Evolutionary conservation across 2,329 filamentous ascomycete genomes (phyloP).

Genomic region (Ceratocystis colombiana): DNA sequence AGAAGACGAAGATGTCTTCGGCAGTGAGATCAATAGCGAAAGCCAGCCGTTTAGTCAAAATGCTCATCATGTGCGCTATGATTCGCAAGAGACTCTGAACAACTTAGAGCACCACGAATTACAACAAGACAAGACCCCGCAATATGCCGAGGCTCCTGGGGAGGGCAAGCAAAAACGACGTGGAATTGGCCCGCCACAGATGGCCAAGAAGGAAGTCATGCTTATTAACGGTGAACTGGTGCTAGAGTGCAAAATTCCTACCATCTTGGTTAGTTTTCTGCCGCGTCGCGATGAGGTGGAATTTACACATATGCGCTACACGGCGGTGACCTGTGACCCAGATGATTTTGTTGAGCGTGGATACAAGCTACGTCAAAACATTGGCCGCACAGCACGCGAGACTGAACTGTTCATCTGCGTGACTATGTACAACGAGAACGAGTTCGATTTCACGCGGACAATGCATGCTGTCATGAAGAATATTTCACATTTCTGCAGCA

Average conservation of each 20-base stretch:
- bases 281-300: conserved; percentile 87
- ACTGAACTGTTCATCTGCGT: conserved; percentile 94
- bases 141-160: conserved; percentile 31
- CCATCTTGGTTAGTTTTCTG: conserved; percentile 93
- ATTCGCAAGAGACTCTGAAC: conserved; percentile 46
- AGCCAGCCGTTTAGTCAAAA: conserved; percentile 19
- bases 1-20: conserved; percentile 64
- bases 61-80: conserved; percentile 44
- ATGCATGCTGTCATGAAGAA: conserved; percentile 99
- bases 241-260: conserved; percentile 97
- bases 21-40: conserved; percentile 38
- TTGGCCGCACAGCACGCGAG: conserved; percentile 71
- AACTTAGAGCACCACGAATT: conserved; percentile 34
- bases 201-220: conserved; percentile 86
- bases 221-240: conserved; percentile 97
- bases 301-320: conserved; percentile 98
- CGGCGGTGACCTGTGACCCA: conserved; percentile 93
- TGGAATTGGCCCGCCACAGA: conserved; percentile 76
- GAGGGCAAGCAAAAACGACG: conserved; percentile 79
- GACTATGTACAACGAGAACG: conserved; percentile 99
- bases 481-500: conserved; percentile 89
- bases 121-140: conserved; percentile 40
- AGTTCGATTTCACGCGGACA: conserved; percentile 89
- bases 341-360: conserved; percentile 83
- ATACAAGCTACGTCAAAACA: conserved; percentile 86